phyloP scores from a whole-genome alignment of 2,329 filamentous ascomycete species.

The Aspergillus carbonarius region DNA sequence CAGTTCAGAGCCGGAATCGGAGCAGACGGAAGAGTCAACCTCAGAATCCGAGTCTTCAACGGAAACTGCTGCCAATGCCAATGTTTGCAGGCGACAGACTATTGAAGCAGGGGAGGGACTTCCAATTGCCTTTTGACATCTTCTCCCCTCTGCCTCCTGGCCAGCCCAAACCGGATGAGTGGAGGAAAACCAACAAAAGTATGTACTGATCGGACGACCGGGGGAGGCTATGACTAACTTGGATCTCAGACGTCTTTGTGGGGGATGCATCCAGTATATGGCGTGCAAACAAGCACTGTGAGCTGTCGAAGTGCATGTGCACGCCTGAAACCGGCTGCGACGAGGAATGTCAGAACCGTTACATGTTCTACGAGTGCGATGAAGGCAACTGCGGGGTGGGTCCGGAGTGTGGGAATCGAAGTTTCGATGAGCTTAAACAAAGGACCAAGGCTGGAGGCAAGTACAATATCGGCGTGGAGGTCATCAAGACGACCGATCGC shows the following conservation, averaged over 20 bases:
- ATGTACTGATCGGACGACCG: constrained; percentile 39
- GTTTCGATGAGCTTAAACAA: constrained; percentile 75
- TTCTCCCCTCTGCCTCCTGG: constrained; percentile 83
- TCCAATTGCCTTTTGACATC: constrained; percentile 84
- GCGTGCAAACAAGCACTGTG: constrained; percentile 73
- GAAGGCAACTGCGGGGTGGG: constrained; percentile 81
- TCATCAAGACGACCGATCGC: constrained; percentile 83
- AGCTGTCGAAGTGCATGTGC: constrained; percentile 78
- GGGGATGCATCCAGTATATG: constrained; percentile 77
- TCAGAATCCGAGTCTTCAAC: constrained; percentile 28
- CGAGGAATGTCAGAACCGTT: constrained; percentile 88
- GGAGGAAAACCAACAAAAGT: constrained; percentile 91
- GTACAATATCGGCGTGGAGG: constrained; percentile 90
- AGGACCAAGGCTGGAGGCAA: constrained; percentile 76
- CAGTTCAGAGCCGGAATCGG: constrained; percentile 51
- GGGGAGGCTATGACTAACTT: constrained; percentile 29
- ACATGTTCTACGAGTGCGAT: constrained; percentile 98
- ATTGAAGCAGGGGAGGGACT: constrained; percentile 72
- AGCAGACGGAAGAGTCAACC: constrained; percentile 33
- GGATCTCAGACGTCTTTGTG: constrained; percentile 75
- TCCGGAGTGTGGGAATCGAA: constrained; percentile 79
- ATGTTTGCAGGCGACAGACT: constrained; percentile 74
- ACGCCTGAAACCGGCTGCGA: constrained; percentile 75
- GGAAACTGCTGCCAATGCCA: constrained; percentile 65
- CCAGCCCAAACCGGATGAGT: constrained; percentile 89